phyloP scores from a whole-genome alignment of 345 rosid species.

The Acer yangbiense region DNA sequence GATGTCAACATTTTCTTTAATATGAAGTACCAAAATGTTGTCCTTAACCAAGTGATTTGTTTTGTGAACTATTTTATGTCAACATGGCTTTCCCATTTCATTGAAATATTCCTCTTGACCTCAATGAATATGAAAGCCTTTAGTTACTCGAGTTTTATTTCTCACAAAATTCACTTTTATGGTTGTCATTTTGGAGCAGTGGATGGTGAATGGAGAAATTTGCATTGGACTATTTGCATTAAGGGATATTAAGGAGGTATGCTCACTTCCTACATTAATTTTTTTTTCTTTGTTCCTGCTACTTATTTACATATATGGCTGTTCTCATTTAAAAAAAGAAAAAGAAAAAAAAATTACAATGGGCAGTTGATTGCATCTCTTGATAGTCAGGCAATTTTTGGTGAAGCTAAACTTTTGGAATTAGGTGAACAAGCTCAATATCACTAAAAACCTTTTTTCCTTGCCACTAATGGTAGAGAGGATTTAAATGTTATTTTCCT shows the following conservation, averaged over 20 bases:
- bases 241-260: slow-evolving; percentile 85
- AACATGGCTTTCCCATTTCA: not conserved
- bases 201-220: slow-evolving; percentile 99
- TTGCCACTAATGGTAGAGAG: not conserved
- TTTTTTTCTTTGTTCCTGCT: not conserved
- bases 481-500: not conserved
- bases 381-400: not conserved
- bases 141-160: slow-evolving; percentile 10
- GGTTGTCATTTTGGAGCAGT: slow-evolving; percentile 49
- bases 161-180: slow-evolving; percentile 4
- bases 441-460: not conserved
- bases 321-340: not conserved
- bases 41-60: not conserved
- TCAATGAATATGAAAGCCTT: not conserved
- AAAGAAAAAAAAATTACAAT: not conserved
- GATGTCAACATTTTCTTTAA: not conserved
- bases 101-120: not conserved
- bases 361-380: not conserved
- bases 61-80: not conserved
- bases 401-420: not conserved
- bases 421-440: not conserved
- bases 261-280: slow-evolving; percentile 16
- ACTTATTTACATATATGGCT: not conserved
- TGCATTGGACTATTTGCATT: slow-evolving; percentile 93
- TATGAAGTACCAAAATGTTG: not conserved